A percentile compares a stretch with the other conserved stretches of the same genome.
These are phyloP conservation scores for Thalassiosira profunda DNA, from an alignment of 108 stramenopile genomes.

Conservation along the genomic window DNA sequence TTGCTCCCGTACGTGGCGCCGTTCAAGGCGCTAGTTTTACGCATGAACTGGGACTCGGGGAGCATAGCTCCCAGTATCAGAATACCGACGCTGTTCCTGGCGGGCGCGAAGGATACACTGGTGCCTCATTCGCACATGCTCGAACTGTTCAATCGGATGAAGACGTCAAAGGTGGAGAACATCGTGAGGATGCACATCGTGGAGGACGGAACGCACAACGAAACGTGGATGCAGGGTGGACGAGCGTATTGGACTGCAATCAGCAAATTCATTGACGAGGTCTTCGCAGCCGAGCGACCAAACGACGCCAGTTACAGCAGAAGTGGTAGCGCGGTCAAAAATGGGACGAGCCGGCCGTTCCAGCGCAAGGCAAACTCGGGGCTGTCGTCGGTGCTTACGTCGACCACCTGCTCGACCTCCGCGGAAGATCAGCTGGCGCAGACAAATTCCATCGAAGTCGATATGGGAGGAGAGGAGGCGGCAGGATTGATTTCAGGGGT, in stretches of 20 bases:
- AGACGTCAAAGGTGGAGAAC: constrained; percentile 21
- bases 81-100: constrained; percentile 85
- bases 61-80: constrained; percentile 50
- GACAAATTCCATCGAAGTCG: constrained; percentile 17
- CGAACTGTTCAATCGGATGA: constrained; percentile 54
- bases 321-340: constrained; percentile 4
- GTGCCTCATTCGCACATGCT: constrained; percentile 95
- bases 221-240: constrained; percentile 93
- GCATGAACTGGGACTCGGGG: constrained; percentile 86
- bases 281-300: constrained; percentile 12
- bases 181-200: constrained; percentile 66
- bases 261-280: constrained; percentile 50
- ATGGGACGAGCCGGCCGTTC: neutral
- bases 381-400: too few species aligned
- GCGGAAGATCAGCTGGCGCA: neutral
- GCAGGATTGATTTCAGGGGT: constrained; percentile 45
- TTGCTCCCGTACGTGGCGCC: constrained; percentile 90
- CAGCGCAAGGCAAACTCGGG: neutral
- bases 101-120: constrained; percentile 90
- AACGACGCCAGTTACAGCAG: neutral
- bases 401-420: neutral
- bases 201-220: constrained; percentile 93
- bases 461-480: constrained; percentile 38
- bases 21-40: constrained; percentile 83
- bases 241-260: constrained; percentile 71